Conservation (phyloP, 495 filamentous ascomycete genomes). For the Aspergillus kassunensis region DNA sequence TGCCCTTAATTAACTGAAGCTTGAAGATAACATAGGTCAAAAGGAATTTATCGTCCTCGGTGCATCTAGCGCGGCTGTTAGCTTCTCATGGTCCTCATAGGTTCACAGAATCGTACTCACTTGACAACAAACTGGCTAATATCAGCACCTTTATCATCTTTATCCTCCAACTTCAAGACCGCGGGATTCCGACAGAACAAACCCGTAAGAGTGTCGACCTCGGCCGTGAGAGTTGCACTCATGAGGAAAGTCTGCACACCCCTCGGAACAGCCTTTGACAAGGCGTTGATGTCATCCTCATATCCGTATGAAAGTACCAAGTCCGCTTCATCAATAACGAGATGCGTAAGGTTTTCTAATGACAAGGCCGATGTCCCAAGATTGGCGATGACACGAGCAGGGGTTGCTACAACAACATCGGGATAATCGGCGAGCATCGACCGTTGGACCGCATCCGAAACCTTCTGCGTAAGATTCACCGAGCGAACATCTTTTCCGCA, state of each 20-base stretch:
- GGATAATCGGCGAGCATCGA: constrained; percentile 83
- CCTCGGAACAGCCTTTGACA: constrained; percentile 72
- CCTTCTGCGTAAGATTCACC: constrained; percentile 81
- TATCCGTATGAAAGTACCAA: constrained; percentile 93
- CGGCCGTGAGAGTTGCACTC: constrained; percentile 84
- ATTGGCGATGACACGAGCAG: constrained; percentile 67
- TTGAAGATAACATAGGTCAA: constrained; percentile 92
- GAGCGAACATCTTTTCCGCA: constrained; percentile 78
- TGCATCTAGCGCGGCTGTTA: constrained; percentile 51
- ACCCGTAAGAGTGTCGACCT: constrained; percentile 79
- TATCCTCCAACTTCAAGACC: constrained; percentile 71
- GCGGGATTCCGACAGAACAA: constrained; percentile 82
- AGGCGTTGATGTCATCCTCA: constrained; percentile 76
- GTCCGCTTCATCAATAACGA: constrained; percentile 96
- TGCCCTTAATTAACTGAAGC: constrained; percentile 89
- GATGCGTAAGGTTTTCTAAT: constrained; percentile 63
- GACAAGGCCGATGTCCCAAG: constrained; percentile 65
- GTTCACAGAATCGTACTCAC: constrained; percentile 32
- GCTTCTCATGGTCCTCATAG: background rate
- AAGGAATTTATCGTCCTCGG: constrained; percentile 96
- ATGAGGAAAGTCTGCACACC: constrained; percentile 88
- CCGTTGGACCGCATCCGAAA: constrained; percentile 79
- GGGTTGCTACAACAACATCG: constrained; percentile 86
- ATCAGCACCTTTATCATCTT: constrained; percentile 64
- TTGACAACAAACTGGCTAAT: constrained; percentile 84